These are phyloP conservation scores for Candida tallmaniae DNA, from an alignment of 805 yeast species.

Conservation along the genomic window DNA sequence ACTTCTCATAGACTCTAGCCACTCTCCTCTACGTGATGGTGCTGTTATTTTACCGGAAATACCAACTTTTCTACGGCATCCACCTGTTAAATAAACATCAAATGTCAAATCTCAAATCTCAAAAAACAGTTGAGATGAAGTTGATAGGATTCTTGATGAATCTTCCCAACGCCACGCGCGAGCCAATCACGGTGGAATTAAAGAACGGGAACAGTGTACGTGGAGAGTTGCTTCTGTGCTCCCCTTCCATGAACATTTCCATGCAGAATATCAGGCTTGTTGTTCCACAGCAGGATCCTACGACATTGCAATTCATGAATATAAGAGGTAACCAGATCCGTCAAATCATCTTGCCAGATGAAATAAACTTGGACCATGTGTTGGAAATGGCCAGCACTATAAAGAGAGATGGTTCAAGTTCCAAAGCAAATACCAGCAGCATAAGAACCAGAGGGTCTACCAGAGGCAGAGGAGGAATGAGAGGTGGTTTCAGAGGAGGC, in stretches of 20 bases:
- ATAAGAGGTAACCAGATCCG: slow-evolving; percentile 88
- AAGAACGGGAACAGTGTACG: slow-evolving; percentile 85
- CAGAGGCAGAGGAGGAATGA: slow-evolving; percentile 1
- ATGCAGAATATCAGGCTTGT: slow-evolving; percentile 78
- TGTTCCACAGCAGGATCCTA: slow-evolving; percentile 63
- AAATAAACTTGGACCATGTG: slow-evolving; percentile 65
- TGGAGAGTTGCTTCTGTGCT: slow-evolving; percentile 79
- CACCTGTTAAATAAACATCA: no score
- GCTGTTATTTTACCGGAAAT: no score
- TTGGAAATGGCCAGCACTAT: slow-evolving; percentile 44
- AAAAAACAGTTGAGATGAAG: slow-evolving; percentile 41
- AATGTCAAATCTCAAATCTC: no score
- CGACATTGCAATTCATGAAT: slow-evolving; percentile 69
- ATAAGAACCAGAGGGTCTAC: not conserved
- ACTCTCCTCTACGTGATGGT: slow-evolving; percentile 5
- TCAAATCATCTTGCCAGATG: slow-evolving; percentile 79
- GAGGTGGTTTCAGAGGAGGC: slow-evolving; percentile 4
- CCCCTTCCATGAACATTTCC: slow-evolving; percentile 88
- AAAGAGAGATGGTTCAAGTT: not conserved
- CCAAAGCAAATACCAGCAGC: slow-evolving; percentile 20
- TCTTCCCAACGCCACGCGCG: slow-evolving; percentile 57
- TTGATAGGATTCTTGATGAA: slow-evolving; percentile 78
- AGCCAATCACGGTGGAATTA: slow-evolving; percentile 84
- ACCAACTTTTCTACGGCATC: no score
- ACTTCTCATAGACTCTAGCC: no score